A percentile compares a stretch with the other conserved stretches of the same genome.
Evolutionary conservation across 768 basidiomycete genomes (phyloP).

Genomic region (Russula earlei): DNA sequence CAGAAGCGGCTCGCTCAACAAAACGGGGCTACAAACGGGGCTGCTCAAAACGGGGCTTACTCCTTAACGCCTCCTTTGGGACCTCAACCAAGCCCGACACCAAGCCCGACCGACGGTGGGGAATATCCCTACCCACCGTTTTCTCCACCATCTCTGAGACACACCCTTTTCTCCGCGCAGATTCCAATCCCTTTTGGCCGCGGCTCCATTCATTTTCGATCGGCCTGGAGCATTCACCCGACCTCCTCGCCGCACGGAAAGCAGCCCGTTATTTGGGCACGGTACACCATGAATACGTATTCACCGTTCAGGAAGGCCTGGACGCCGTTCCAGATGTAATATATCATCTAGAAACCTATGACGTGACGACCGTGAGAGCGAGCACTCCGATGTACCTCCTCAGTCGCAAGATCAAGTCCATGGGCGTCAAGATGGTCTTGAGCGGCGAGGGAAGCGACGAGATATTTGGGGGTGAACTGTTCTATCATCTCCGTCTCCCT

Average conservation of each 20-base stretch:
- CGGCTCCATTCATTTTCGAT: constrained; percentile 97
- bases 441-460: constrained; percentile 98
- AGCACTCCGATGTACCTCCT: constrained; percentile 99
- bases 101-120: constrained; percentile 48
- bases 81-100: constrained; percentile 19
- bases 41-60: constrained; percentile 46
- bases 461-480: constrained; percentile 73
- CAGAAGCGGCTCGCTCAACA: constrained; percentile 47
- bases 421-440: constrained; percentile 99
- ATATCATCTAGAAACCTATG: constrained; percentile 96
- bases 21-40: constrained; percentile 35
- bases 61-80: constrained; percentile 46
- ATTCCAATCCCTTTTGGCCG: constrained; percentile 81
- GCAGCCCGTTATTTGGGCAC: constrained; percentile 92
- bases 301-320: constrained; percentile 95
- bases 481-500: constrained; percentile 1
- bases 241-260: constrained; percentile 87
- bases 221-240: constrained; percentile 90
- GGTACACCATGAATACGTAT: constrained; percentile 93
- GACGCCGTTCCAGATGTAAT: constrained; percentile 98
- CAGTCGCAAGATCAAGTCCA: constrained; percentile 97
- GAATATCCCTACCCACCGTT: constrained; percentile 7
- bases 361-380: constrained; percentile 96
- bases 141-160: not conserved
- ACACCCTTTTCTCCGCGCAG: constrained; percentile 28